These are phyloP conservation scores for Clitopilus passeckerianus DNA, from an alignment of 768 basidiomycete species.

Conservation along the genomic window DNA sequence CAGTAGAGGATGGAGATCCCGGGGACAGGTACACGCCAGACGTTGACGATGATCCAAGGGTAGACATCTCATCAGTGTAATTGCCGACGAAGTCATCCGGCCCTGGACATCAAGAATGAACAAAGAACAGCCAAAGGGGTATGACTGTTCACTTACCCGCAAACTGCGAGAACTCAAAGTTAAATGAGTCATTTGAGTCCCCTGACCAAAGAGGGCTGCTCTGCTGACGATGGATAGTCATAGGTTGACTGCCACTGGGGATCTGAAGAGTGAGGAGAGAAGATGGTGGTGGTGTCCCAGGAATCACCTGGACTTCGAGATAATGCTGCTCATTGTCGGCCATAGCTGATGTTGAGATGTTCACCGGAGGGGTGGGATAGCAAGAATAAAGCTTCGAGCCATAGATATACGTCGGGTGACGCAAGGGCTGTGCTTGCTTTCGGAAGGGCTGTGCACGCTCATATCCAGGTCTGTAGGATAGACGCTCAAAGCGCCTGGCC, in stretches of 20 bases:
- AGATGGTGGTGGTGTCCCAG: conserved; percentile 6
- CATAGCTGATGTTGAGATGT: conserved; percentile 3
- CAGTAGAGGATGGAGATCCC: neutral
- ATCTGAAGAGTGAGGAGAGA: neutral
- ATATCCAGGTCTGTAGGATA: neutral
- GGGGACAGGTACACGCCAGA: neutral
- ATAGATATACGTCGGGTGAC: neutral
- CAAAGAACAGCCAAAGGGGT: neutral
- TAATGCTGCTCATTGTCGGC: conserved; percentile 3
- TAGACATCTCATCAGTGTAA: neutral
- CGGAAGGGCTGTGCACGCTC: neutral
- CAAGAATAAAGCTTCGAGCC: neutral
- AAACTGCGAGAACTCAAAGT: neutral
- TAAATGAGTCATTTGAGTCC: neutral
- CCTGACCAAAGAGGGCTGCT: neutral
- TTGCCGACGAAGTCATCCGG: neutral
- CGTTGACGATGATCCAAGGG: neutral
- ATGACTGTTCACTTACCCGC: neutral
- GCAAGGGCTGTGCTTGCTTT: neutral
- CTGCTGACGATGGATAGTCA: neutral
- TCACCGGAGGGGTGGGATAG: neutral
- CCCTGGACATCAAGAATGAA: neutral
- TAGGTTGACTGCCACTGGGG: neutral
- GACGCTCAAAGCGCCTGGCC: neutral
- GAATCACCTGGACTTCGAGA: conserved; percentile 6